These are phyloP conservation scores for Colletotrichum sp. DNA, from an alignment of 2,329 filamentous ascomycete species.

Conservation along the genomic window DNA sequence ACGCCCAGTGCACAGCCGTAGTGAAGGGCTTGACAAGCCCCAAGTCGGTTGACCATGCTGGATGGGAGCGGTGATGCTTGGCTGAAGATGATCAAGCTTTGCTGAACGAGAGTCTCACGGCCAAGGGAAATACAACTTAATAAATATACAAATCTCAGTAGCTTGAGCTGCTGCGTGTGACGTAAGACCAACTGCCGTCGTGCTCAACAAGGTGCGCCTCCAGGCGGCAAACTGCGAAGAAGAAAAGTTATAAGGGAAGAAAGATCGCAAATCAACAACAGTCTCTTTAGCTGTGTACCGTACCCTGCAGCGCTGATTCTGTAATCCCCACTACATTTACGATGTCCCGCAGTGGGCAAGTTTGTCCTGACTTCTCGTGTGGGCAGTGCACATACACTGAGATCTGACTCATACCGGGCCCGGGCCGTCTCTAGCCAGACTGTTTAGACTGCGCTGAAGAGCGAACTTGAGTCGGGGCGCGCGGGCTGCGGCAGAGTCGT, in stretches of 20 bases:
- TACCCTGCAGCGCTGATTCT: neutral
- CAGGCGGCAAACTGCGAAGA: too few species aligned
- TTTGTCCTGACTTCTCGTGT: neutral
- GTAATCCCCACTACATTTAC: neutral
- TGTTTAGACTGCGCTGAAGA: neutral
- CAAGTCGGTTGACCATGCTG: neutral
- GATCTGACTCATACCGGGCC: neutral
- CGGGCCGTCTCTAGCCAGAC: neutral
- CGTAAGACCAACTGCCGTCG: neutral
- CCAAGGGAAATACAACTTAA: neutral
- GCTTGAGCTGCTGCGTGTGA: neutral
- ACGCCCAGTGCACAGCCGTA: neutral
- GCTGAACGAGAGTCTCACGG: neutral
- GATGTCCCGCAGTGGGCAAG: neutral
- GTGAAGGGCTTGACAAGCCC: neutral
- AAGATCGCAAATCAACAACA: neutral
- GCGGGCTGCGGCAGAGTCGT: neutral
- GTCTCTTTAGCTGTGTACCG: neutral
- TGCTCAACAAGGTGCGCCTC: too few species aligned
- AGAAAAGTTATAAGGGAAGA: too few species aligned
- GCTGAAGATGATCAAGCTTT: neutral
- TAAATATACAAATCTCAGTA: neutral
- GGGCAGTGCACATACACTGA: neutral
- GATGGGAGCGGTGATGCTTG: neutral
- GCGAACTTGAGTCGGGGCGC: neutral